These are phyloP conservation scores for Pulveroboletus frians DNA, from an alignment of 768 basidiomycete genomes.

Conservation along the genomic window DNA sequence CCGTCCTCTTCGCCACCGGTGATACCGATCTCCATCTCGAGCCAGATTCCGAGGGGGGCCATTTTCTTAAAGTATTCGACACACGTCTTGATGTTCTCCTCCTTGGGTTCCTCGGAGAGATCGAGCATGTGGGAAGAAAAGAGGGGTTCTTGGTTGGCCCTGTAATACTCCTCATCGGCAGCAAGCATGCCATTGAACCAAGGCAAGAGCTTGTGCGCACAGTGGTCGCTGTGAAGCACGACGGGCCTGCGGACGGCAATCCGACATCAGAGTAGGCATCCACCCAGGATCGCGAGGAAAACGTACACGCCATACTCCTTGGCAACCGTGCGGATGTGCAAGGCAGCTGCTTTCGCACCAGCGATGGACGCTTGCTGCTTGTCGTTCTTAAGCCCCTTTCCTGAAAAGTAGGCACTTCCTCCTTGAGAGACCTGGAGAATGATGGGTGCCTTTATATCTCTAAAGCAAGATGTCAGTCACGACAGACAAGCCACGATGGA, in stretches of 20 bases:
- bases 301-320: slow-evolving; percentile 90
- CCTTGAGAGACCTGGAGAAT: slow-evolving; percentile 98
- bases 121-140: slow-evolving; percentile 99
- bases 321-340: slow-evolving; percentile 84
- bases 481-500: slow-evolving; percentile 1
- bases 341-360: slow-evolving; percentile 90
- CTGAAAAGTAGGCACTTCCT: slow-evolving; percentile 92
- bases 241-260: slow-evolving; percentile 63
- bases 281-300: neutral
- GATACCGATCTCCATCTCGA: slow-evolving; percentile 99
- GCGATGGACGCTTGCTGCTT: slow-evolving; percentile 91
- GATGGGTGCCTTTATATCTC: slow-evolving; percentile 95
- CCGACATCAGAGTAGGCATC: neutral
- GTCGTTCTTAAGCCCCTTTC: slow-evolving; percentile 92
- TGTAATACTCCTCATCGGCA: slow-evolving; percentile 91
- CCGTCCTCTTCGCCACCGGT: slow-evolving; percentile 99
- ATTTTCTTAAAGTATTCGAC: slow-evolving; percentile 94
- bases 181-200: slow-evolving; percentile 99
- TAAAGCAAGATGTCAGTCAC: slow-evolving; percentile 27
- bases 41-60: slow-evolving; percentile 88
- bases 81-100: slow-evolving; percentile 91
- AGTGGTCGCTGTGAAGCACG: slow-evolving; percentile 97
- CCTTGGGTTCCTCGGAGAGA: slow-evolving; percentile 87
- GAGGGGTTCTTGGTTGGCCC: slow-evolving; percentile 77
- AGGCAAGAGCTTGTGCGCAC: slow-evolving; percentile 93